Evolutionary conservation across 352 stramenopile genomes (phyloP), one percentile per base, ranked within the genome.

Genomic region (Blastocystis sp.): DNA sequence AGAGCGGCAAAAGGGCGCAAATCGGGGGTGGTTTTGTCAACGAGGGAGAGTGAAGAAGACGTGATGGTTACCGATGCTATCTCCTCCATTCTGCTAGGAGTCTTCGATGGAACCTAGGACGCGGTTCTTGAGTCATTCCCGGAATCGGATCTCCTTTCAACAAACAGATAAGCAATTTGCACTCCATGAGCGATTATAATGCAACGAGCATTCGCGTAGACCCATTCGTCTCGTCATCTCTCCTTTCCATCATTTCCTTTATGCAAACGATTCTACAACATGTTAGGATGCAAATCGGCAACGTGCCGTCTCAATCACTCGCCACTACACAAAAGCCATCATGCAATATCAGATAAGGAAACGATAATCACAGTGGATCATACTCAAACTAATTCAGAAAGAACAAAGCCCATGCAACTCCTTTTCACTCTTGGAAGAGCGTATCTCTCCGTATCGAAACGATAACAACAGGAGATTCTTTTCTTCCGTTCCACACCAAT

Each of bases 371-470:
- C 60, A 62, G 61, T 16, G 26, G 41, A 85, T 85, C 74, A 85
- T 51, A 85, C 74, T 85, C 74, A 85, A 85, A 85, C 74, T 85
- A 85, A 85, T 85, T 26, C 19, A 21, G 21, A 66, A 26, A 69
- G 0, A 61, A 66, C n/a, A n/a, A n/a, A n/a, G n/a, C n/a, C n/a
- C n/a, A 60, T 24, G 33, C 45, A 77, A 24, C 29, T 35, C 16
- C 35, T 2, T 77, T 29, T 24, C 45, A 26, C 59, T 85, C 24
- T 85, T 45, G 74, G 74, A 67, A 85, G 33, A 59, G 12, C 6
- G 74, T 85, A 85, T 85, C 74, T 69, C 74, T 51, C 60, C 9
- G 19, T 24, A 19, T 21, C 24, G 55, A 12, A 85, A 29, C 26
- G 19, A 29, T 85, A 29, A 19, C 21, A 6, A 19, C 6, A 45